Evolutionary conservation across 2,329 filamentous ascomycete genomes (phyloP).

Genomic region (Cryphonectria nitschkei): DNA sequence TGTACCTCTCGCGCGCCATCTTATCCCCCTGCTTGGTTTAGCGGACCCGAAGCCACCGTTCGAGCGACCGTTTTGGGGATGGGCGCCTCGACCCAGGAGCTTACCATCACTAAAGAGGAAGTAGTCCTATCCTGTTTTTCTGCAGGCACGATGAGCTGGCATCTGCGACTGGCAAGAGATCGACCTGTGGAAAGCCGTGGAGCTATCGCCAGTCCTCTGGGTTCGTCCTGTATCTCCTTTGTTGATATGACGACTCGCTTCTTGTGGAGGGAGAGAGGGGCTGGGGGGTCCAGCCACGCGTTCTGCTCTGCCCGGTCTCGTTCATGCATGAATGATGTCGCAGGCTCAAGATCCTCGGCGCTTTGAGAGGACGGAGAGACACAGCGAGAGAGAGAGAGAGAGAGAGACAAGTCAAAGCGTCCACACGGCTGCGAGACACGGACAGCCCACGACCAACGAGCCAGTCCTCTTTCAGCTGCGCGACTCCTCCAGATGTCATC

Average conservation of each 20-base stretch:
- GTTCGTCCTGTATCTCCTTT: not conserved
- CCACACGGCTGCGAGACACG: not conserved
- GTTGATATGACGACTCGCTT: constrained; percentile 10
- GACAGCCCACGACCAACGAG: constrained; percentile 2
- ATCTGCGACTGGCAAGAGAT: constrained; percentile 8
- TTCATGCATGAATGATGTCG: constrained; percentile 10
- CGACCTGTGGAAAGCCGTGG: not conserved
- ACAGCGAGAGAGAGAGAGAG: too few species aligned
- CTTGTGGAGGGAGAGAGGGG: not conserved
- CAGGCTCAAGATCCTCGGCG: constrained; percentile 12
- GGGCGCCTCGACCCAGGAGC: not conserved
- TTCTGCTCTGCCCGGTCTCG: not conserved
- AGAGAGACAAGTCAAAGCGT: constrained; percentile 4
- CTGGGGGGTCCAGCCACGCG: constrained; percentile 8
- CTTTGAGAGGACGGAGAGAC: not conserved
- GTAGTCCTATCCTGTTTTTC: not conserved
- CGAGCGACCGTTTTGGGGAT: constrained; percentile 8
- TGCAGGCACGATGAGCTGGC: constrained; percentile 15
- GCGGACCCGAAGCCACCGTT: constrained; percentile 11
- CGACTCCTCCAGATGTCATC: not conserved
- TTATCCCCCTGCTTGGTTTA: not conserved
- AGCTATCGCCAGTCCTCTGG: not conserved
- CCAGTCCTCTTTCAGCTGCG: not conserved
- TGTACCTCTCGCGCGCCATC: not conserved
- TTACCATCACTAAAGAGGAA: constrained; percentile 12